Evolutionary conservation across 805 yeast species (phyloP).

Genomic region (Ogataea populi-albae): DNA sequence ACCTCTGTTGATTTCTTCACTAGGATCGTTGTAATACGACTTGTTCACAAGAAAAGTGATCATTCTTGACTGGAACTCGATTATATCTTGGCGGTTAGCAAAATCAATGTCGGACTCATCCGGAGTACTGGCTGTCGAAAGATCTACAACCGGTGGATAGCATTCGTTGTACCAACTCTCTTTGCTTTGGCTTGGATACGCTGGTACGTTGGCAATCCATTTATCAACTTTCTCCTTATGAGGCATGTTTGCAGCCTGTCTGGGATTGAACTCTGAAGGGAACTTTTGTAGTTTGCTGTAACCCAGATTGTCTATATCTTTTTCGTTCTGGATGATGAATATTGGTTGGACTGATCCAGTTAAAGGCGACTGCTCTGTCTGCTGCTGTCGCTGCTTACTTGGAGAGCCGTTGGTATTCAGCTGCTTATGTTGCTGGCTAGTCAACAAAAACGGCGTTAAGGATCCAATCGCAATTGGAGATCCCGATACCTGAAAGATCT

Average conservation of each 20-base stretch:
- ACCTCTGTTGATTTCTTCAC: slow-evolving; percentile 22
- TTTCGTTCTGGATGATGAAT: slow-evolving; percentile 14
- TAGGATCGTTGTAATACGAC: slow-evolving; percentile 35
- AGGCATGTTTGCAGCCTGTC: slow-evolving; percentile 61
- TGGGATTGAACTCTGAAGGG: slow-evolving; percentile 57
- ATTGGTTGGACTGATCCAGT: slow-evolving; percentile 18
- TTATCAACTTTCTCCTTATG: slow-evolving; percentile 59
- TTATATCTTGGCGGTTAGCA: slow-evolving; percentile 43
- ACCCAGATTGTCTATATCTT: slow-evolving; percentile 11
- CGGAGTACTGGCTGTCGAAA: slow-evolving; percentile 23
- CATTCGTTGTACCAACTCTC: slow-evolving; percentile 41
- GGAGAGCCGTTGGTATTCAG: slow-evolving; percentile 11
- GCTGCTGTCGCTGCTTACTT: slow-evolving; percentile 14
- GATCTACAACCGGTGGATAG: slow-evolving; percentile 45
- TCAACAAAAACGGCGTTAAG: slow-evolving; percentile 16
- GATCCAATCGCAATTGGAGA: slow-evolving; percentile 18
- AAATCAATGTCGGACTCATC: slow-evolving; percentile 28
- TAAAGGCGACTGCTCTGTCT: slow-evolving; percentile 10
- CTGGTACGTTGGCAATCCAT: slow-evolving; percentile 64
- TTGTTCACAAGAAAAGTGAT: slow-evolving; percentile 45
- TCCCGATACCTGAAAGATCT: slow-evolving; percentile 11
- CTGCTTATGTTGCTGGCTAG: slow-evolving; percentile 16
- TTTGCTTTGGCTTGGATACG: slow-evolving; percentile 29
- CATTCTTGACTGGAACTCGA: slow-evolving; percentile 52
- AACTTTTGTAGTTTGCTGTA: slow-evolving; percentile 26